Evolutionary conservation across 2,329 filamentous ascomycete genomes (phyloP).

Genomic region (Aspergillus sp.): DNA sequence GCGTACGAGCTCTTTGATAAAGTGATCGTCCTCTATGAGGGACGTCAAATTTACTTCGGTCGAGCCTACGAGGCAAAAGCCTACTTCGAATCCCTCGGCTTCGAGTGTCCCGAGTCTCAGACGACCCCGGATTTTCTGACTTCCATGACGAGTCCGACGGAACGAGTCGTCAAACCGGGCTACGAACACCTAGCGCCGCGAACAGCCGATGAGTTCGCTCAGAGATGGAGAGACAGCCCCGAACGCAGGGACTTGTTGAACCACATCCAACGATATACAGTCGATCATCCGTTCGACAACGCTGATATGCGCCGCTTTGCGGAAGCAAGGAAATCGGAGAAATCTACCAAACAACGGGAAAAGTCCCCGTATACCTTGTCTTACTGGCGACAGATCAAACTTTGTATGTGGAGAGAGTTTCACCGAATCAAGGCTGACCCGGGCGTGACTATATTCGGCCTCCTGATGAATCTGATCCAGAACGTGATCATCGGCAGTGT

Average conservation of each 20-base stretch:
- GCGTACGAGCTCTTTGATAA: constrained; percentile 60
- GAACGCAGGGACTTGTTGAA: constrained; percentile 36
- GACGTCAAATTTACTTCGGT: constrained; percentile 71
- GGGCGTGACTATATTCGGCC: constrained; percentile 63
- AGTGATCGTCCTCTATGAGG: constrained; percentile 65
- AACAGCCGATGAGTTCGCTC: constrained; percentile 65
- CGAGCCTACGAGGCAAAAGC: constrained; percentile 53
- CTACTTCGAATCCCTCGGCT: constrained; percentile 67
- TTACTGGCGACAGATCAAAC: constrained; percentile 65
- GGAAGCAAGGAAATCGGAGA: constrained; percentile 32
- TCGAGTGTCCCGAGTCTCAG: constrained; percentile 62
- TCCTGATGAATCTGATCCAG: constrained; percentile 66
- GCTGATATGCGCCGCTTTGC: constrained; percentile 24
- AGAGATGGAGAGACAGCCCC: constrained; percentile 50
- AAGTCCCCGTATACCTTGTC: constrained; percentile 81
- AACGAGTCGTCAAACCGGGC: constrained; percentile 54
- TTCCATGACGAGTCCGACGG: constrained; percentile 60
- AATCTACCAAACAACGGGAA: constrained; percentile 47
- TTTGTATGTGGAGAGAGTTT: constrained; percentile 78
- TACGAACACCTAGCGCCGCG: constrained; percentile 61
- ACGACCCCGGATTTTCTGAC: constrained; percentile 68
- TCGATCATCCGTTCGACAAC: constrained; percentile 34
- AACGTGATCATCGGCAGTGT: constrained; percentile 72
- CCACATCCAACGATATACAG: constrained; percentile 32
- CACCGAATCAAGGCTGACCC: constrained; percentile 71